These are phyloP conservation scores for Ophiosphaerella narmari DNA, from an alignment of 2,329 filamentous ascomycete genomes.

Conservation along the genomic window DNA sequence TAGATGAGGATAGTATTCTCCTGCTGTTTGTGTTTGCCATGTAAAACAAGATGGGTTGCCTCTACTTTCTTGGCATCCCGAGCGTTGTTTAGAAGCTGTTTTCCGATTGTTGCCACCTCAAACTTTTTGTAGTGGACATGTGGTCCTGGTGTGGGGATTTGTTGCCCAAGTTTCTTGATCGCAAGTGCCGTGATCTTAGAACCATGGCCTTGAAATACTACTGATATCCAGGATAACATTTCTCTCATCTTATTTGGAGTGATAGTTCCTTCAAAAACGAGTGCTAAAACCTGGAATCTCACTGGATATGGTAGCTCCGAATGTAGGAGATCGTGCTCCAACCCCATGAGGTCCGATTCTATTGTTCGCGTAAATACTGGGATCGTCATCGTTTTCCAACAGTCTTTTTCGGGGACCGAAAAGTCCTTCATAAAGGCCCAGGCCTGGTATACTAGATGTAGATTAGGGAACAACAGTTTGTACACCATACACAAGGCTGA, in stretches of 20 bases:
- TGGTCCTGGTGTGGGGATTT: slow-evolving; percentile 26
- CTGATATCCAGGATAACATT: slow-evolving; percentile 27
- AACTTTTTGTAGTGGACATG: slow-evolving; percentile 13
- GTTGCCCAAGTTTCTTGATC: slow-evolving; percentile 71
- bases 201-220: slow-evolving; percentile 43
- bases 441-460: slow-evolving; percentile 24
- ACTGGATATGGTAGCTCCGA: slow-evolving; percentile 18
- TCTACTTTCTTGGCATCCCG: slow-evolving; percentile 41
- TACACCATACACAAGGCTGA: slow-evolving; percentile 59
- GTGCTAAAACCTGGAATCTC: slow-evolving; percentile 28
- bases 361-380: slow-evolving; percentile 61
- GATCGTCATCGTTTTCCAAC: slow-evolving; percentile 33
- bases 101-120: slow-evolving; percentile 3
- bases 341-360: slow-evolving; percentile 61
- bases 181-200: slow-evolving; percentile 66
- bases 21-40: slow-evolving; percentile 58
- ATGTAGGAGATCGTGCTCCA: slow-evolving; percentile 59
- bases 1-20: slow-evolving; percentile 52
- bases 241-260: slow-evolving; percentile 17
- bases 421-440: slow-evolving; percentile 41
- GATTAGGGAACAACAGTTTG: slow-evolving; percentile 36
- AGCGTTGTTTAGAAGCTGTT: slow-evolving; percentile 14
- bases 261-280: slow-evolving; percentile 31
- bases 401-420: slow-evolving; percentile 23
- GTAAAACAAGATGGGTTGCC: slow-evolving; percentile 59